These are phyloP conservation scores for Nemania sp. DNA, from an alignment of 2,329 filamentous ascomycete genomes.

Conservation along the genomic window DNA sequence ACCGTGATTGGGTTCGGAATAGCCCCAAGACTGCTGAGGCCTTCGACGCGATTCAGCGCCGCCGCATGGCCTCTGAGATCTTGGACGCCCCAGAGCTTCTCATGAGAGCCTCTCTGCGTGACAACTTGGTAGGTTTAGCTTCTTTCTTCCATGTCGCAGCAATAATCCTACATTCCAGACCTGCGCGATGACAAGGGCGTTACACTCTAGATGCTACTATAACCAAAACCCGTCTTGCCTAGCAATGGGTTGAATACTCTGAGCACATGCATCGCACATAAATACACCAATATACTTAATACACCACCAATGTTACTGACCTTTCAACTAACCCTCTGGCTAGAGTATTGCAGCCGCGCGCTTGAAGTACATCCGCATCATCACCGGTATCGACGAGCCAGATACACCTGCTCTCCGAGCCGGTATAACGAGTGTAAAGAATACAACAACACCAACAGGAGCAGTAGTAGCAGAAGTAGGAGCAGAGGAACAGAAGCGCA, in stretches of 20 bases:
- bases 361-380: conserved; percentile 58
- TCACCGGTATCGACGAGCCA: conserved; percentile 54
- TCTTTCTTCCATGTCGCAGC: neutral
- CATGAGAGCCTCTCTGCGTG: conserved; percentile 60
- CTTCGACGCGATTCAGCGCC: conserved; percentile 48
- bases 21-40: conserved; percentile 36
- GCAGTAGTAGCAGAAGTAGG: too few relatives aligned
- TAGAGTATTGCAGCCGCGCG: conserved; percentile 61
- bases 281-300: too few relatives aligned
- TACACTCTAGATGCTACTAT: too few relatives aligned
- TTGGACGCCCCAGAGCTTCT: conserved; percentile 61
- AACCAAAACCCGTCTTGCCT: too few relatives aligned
- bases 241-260: too few relatives aligned
- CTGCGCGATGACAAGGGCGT: too few relatives aligned
- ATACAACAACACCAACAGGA: too few relatives aligned
- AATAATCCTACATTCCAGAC: too few relatives aligned
- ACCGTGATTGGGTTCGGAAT: neutral
- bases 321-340: neutral
- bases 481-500: too few relatives aligned
- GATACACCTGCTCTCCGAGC: neutral
- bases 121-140: conserved; percentile 53
- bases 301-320: too few relatives aligned
- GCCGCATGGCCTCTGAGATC: conserved; percentile 55
- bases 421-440: too few relatives aligned
- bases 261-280: too few relatives aligned